Evolutionary conservation across 2,329 filamentous ascomycete genomes (phyloP).

Genomic region (Tolypocladium guangdongense): DNA sequence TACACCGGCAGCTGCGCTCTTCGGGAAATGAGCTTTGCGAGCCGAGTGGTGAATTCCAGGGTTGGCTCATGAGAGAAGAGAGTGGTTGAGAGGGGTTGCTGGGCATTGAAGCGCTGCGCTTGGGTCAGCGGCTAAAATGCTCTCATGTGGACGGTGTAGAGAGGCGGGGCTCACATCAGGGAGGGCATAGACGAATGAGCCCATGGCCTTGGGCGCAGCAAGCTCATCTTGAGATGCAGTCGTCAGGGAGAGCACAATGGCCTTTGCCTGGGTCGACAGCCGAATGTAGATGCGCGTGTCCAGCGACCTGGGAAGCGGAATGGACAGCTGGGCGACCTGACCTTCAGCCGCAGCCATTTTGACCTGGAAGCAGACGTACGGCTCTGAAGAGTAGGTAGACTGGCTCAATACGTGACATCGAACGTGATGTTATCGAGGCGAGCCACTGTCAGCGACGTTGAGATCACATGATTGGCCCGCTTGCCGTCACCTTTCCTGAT

Average conservation of each 20-base stretch:
- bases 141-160: not conserved
- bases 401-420: not conserved
- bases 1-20: slow-evolving; percentile 69
- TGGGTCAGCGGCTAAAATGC: not conserved
- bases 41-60: slow-evolving; percentile 74
- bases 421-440: not conserved
- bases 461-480: slow-evolving; percentile 9
- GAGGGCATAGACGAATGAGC: slow-evolving; percentile 88
- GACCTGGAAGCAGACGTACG: not conserved
- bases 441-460: not conserved
- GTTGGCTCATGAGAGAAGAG: slow-evolving; percentile 67
- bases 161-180: slow-evolving; percentile 55
- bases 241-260: slow-evolving; percentile 49
- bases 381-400: not conserved
- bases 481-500: not conserved
- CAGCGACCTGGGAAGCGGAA: slow-evolving; percentile 48
- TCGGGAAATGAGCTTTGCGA: slow-evolving; percentile 74
- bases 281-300: slow-evolving; percentile 52
- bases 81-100: slow-evolving; percentile 62
- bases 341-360: not conserved
- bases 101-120: slow-evolving; percentile 37
- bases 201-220: slow-evolving; percentile 48
- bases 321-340: slow-evolving; percentile 28
- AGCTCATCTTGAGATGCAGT: slow-evolving; percentile 43
- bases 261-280: slow-evolving; percentile 46